These are phyloP conservation scores for Trametes villosa DNA, from an alignment of 768 basidiomycete genomes.

Conservation along the genomic window DNA sequence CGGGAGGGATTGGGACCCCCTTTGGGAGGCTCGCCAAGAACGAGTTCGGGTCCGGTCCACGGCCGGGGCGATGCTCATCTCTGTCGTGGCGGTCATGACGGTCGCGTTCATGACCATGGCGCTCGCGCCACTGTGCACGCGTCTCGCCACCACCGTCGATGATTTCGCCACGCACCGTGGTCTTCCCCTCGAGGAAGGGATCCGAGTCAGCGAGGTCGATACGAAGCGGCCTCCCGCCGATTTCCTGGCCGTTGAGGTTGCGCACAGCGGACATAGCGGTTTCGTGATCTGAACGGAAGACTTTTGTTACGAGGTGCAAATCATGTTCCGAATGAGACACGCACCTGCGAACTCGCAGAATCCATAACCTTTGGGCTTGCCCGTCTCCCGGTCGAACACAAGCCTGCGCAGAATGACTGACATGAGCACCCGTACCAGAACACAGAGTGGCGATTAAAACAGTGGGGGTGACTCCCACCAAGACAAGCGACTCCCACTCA, in stretches of 20 bases:
- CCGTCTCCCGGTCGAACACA: conserved; percentile 91
- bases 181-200: conserved; percentile 89
- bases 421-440: no score
- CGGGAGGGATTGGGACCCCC: conserved; percentile 75
- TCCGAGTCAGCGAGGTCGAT: conserved; percentile 96
- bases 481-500: no score
- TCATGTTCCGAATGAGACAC: conserved; percentile 35
- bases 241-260: conserved; percentile 91
- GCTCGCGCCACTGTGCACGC: conserved; percentile 57
- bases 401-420: conserved; percentile 50
- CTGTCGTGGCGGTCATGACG: conserved; percentile 35
- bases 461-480: no score
- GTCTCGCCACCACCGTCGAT: conserved; percentile 72
- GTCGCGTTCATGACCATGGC: conserved; percentile 44
- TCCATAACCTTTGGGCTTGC: conserved; percentile 92
- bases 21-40: conserved; percentile 73
- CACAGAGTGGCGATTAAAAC: no score
- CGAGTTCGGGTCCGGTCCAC: conserved; percentile 33
- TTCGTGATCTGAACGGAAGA: conserved; percentile 74
- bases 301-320: conserved; percentile 5
- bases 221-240: conserved; percentile 89
- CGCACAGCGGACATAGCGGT: conserved; percentile 95
- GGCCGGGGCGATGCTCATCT: conserved; percentile 14
- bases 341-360: conserved; percentile 93
- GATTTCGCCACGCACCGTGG: conserved; percentile 82